Conservation (phyloP, 805 yeast species). For the Yamadazyma tumulicola region DNA sequence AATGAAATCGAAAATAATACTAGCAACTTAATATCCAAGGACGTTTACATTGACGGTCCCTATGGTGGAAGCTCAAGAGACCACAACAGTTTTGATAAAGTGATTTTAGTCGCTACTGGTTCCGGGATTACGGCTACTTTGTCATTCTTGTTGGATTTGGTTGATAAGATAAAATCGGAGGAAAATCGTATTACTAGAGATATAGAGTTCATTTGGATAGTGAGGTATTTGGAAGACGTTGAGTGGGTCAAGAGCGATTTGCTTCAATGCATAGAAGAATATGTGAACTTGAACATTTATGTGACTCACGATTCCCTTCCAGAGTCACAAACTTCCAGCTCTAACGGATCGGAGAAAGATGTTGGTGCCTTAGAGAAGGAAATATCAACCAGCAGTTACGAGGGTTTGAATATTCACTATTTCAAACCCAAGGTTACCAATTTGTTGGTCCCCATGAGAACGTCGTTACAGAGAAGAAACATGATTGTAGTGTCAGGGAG, state of each 20-base stretch:
- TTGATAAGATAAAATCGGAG: conserved; percentile 15
- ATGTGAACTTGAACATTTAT: conserved; percentile 21
- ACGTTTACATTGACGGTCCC: conserved; percentile 52
- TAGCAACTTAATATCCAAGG: conserved; percentile 15
- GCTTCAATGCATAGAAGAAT: conserved; percentile 21
- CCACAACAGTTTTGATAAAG: conserved; percentile 40
- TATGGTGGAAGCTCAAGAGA: conserved; percentile 53
- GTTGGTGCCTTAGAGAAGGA: neutral
- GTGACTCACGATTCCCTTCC: conserved; percentile 8
- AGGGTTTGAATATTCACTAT: conserved; percentile 3
- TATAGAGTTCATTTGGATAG: conserved; percentile 45
- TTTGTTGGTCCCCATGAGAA: conserved; percentile 15
- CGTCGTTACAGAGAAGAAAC: conserved; percentile 26
- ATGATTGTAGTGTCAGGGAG: conserved; percentile 48
- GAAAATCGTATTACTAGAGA: conserved; percentile 16
- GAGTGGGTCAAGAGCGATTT: conserved; percentile 41
- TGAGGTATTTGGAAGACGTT: conserved; percentile 28
- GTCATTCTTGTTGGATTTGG: conserved; percentile 36
- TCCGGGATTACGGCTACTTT: conserved; percentile 50
- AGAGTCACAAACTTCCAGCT: neutral
- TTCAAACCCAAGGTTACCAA: conserved; percentile 18
- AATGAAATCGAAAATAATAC: conserved; percentile 25
- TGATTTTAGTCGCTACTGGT: conserved; percentile 44
- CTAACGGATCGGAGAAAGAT: neutral
- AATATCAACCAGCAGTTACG: neutral